A percentile compares a stretch with the other conserved stretches of the same genome.
phyloP scores from a whole-genome alignment of 1,139 yeast species.

The Saccharomyces pastorianus region DNA sequence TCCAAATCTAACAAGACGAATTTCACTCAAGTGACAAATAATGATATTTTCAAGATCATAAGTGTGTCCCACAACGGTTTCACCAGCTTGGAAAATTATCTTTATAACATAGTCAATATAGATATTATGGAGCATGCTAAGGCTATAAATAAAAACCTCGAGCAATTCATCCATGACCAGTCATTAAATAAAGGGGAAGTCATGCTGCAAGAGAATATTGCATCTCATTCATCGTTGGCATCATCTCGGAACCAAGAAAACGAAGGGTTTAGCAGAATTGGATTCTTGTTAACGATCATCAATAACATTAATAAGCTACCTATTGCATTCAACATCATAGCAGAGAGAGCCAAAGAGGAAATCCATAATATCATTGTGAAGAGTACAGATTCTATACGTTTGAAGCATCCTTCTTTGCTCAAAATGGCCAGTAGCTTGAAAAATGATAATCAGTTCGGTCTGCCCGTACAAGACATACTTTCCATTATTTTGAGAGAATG shows the following conservation, averaged over 20 bases:
- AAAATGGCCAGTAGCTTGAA: slow-evolving; percentile 19
- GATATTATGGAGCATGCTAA: slow-evolving; percentile 48
- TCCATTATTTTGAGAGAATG: slow-evolving; percentile 59
- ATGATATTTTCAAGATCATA: slow-evolving; percentile 17
- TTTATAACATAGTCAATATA: slow-evolving; percentile 49
- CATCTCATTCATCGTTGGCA: slow-evolving; percentile 1
- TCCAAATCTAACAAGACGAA: slow-evolving; percentile 36
- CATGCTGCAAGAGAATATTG: slow-evolving; percentile 21
- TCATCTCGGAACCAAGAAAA: background rate
- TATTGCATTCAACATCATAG: slow-evolving; percentile 49
- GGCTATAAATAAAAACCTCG: slow-evolving; percentile 33
- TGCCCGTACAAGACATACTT: slow-evolving; percentile 39
- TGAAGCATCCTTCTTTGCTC: slow-evolving; percentile 41
- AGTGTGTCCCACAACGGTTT: slow-evolving; percentile 30
- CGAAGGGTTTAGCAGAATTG: slow-evolving; percentile 11
- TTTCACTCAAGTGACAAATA: slow-evolving; percentile 7
- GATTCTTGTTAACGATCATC: slow-evolving; percentile 48
- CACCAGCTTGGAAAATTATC: slow-evolving; percentile 47
- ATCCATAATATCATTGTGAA: slow-evolving; percentile 48
- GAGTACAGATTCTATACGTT: slow-evolving; percentile 57
- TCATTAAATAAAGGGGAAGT: background rate
- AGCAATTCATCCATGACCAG: slow-evolving; percentile 36
- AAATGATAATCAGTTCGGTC: slow-evolving; percentile 26
- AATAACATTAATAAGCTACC: slow-evolving; percentile 56
- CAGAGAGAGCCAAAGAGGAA: slow-evolving; percentile 42